Evolutionary conservation across 495 filamentous ascomycete species (phyloP).

Genomic region (Aspergillus mulundensis): DNA sequence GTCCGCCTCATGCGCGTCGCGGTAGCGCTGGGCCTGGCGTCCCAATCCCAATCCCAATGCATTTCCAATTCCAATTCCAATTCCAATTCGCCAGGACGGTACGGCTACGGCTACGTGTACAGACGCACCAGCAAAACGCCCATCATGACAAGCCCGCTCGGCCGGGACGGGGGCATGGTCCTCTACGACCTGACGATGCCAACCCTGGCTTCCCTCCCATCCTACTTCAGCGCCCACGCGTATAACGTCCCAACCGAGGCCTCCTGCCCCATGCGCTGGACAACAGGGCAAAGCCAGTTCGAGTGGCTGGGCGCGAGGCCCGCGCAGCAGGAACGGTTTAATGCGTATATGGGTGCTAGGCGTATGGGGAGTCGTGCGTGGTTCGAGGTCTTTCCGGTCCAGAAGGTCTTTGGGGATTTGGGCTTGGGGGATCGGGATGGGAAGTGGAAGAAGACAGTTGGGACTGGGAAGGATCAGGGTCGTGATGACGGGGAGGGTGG

Average conservation of each 20-base stretch:
- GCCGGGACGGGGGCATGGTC: conserved; percentile 35
- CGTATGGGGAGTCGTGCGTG: conserved; percentile 31
- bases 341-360: conserved; percentile 40
- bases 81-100: too few relatives aligned
- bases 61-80: not conserved
- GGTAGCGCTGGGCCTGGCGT: conserved; percentile 32
- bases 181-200: conserved; percentile 41
- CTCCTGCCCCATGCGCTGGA: conserved; percentile 40
- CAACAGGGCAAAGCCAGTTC: conserved; percentile 39
- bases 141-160: conserved; percentile 33
- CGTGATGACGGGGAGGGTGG: not conserved
- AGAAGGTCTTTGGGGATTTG: too few relatives aligned
- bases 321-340: conserved; percentile 32
- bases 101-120: too few relatives aligned
- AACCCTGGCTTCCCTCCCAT: conserved; percentile 31
- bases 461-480: not conserved
- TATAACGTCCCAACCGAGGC: conserved; percentile 30
- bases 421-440: too few relatives aligned
- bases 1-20: conserved; percentile 41
- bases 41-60: not conserved
- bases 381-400: conserved; percentile 37
- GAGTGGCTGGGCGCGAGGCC: conserved; percentile 34
- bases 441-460: too few relatives aligned
- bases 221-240: conserved; percentile 27
- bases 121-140: conserved; percentile 29